A percentile compares a stretch with the other conserved stretches of the same genome.
phyloP scores from a whole-genome alignment of 2,329 filamentous ascomycete species.

The Exophiala oligosperma region DNA sequence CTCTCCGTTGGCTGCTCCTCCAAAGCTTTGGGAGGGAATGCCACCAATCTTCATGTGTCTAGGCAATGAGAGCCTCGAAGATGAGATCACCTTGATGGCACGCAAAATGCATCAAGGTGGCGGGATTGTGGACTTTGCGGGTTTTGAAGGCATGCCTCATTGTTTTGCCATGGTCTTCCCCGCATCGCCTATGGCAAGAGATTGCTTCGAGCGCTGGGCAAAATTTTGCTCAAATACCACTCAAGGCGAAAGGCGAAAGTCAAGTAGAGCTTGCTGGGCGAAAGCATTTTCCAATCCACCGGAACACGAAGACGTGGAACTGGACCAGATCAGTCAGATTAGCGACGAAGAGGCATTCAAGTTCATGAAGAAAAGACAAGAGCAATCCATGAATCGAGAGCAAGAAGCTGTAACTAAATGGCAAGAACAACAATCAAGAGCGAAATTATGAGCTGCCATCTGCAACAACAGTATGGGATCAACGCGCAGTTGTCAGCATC shows the following conservation, averaged over 20 bases:
- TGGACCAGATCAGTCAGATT: slow-evolving; percentile 36
- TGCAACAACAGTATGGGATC: too few species aligned
- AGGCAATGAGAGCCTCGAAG: slow-evolving; percentile 44
- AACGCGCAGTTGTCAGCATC: too few species aligned
- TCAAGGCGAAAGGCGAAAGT: slow-evolving; percentile 30
- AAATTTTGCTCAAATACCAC: slow-evolving; percentile 49
- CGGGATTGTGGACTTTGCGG: slow-evolving; percentile 39
- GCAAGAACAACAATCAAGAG: slow-evolving; percentile 29
- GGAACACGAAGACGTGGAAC: slow-evolving; percentile 32
- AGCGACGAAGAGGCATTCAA: slow-evolving; percentile 40
- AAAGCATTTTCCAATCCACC: slow-evolving; percentile 34
- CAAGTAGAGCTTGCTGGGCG: slow-evolving; percentile 29
- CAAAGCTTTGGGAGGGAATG: slow-evolving; percentile 41
- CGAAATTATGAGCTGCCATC: slow-evolving; percentile 32
- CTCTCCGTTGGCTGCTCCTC: slow-evolving; percentile 38
- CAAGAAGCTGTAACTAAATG: slow-evolving; percentile 34
- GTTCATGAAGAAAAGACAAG: slow-evolving; percentile 31
- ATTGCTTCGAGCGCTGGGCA: slow-evolving; percentile 58
- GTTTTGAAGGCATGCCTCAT: slow-evolving; percentile 49
- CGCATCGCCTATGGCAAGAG: slow-evolving; percentile 44
- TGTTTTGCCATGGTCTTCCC: slow-evolving; percentile 59
- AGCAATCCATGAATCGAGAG: slow-evolving; percentile 39
- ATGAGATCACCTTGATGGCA: slow-evolving; percentile 42
- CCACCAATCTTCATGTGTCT: slow-evolving; percentile 44
- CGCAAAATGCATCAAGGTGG: slow-evolving; percentile 42